These are phyloP conservation scores for Sordariomycetes sp. DNA, from an alignment of 2,329 filamentous ascomycete genomes.

Conservation along the genomic window DNA sequence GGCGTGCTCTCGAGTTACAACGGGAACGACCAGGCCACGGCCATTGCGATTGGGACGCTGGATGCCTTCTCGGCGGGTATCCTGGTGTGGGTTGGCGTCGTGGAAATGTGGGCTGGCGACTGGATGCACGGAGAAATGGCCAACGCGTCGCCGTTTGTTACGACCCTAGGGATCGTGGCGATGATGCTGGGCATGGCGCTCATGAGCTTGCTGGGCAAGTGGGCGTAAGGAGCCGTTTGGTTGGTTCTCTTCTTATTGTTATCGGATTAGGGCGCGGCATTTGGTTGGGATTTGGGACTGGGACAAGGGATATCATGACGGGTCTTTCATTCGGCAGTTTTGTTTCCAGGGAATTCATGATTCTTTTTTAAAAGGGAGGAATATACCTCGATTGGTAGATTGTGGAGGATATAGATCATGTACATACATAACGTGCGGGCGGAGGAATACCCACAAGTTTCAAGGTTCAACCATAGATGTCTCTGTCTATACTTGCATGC, in stretches of 20 bases:
- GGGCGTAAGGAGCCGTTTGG: constrained; percentile 40
- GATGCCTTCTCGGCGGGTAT: constrained; percentile 68
- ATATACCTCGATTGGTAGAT: too few relatives aligned
- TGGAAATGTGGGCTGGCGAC: constrained; percentile 71
- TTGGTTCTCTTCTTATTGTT: neutral
- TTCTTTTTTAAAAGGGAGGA: too few relatives aligned
- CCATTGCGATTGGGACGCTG: constrained; percentile 62
- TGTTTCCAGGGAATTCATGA: too few relatives aligned
- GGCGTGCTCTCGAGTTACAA: constrained; percentile 62
- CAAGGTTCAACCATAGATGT: too few relatives aligned
- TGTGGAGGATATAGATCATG: too few relatives aligned
- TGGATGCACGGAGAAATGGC: constrained; percentile 55
- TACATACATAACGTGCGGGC: too few relatives aligned
- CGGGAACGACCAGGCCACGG: constrained; percentile 57
- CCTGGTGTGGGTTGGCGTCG: constrained; percentile 67
- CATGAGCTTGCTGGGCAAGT: constrained; percentile 67
- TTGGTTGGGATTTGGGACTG: neutral
- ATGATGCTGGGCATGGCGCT: constrained; percentile 52
- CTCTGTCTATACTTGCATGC: too few relatives aligned
- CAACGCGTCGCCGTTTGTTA: constrained; percentile 35
- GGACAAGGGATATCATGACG: too few relatives aligned
- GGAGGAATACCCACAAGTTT: too few relatives aligned
- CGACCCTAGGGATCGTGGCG: constrained; percentile 36
- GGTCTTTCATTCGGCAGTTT: too few relatives aligned
- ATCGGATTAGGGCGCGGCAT: neutral